A percentile compares a stretch with the other conserved stretches of the same genome.
Evolutionary conservation across 441 rosid species (phyloP).

Genomic region (Brassica balearica): DNA sequence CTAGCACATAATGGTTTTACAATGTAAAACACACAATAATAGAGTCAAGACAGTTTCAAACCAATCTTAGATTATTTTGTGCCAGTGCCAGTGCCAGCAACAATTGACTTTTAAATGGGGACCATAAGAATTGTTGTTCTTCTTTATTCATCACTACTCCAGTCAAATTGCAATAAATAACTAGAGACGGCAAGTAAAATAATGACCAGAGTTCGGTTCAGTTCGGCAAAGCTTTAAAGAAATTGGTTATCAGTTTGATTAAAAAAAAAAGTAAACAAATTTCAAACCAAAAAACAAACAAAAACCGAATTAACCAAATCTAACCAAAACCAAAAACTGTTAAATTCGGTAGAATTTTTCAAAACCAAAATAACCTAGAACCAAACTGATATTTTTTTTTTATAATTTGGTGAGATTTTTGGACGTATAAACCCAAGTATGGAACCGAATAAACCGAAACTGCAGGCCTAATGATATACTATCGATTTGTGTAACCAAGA

Average conservation of each 20-base stretch:
- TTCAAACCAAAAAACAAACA: no score
- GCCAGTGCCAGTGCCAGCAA: slow-evolving; percentile 24
- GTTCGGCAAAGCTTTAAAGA: no score
- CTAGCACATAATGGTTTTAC: slow-evolving; percentile 38
- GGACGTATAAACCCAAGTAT: no score
- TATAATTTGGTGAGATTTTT: no score
- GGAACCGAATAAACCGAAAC: background rate
- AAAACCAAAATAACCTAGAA: background rate
- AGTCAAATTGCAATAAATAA: slow-evolving; percentile 16
- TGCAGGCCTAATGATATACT: background rate
- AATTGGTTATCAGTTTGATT: no score
- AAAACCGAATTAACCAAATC: background rate
- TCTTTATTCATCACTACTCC: background rate
- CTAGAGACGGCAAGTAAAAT: background rate
- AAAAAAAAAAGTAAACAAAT: no score
- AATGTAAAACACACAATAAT: slow-evolving; percentile 39
- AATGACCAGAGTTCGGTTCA: background rate
- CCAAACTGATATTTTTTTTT: background rate
- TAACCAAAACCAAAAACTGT: background rate
- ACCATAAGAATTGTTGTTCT: slow-evolving; percentile 45
- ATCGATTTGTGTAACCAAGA: background rate
- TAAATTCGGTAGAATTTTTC: no score
- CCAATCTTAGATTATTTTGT: slow-evolving; percentile 6
- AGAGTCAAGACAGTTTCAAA: slow-evolving; percentile 40
- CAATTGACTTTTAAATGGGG: slow-evolving; percentile 35